Base-by-base conservation (phyloP, 2,329 filamentous ascomycete species). In the Coniella lustricola region DNA sequence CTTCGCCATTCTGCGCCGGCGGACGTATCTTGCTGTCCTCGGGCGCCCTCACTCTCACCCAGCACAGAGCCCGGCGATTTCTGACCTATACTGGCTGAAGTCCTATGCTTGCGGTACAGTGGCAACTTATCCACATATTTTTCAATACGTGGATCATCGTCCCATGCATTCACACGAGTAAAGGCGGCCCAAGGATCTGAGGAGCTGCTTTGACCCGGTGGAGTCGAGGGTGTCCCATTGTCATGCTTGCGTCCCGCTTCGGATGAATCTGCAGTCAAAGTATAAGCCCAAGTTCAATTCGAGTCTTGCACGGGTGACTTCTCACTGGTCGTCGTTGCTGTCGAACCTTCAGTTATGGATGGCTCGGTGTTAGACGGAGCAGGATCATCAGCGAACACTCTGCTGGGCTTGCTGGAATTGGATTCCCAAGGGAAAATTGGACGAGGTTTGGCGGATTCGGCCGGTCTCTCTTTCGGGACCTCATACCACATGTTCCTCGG, bases 361-460 rank as follows among this genome's bases (percentile, higher is more conserved):
- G 56, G 60, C 51, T 60, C 59, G 43, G 63, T 60, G 17, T 66
- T 57, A 33, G 48, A 10, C 31, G 37, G 45, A 21, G 32, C 18
- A 32, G 34, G 22, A 50, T 82, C 78, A 51, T 82, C 79, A 40
- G 72, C 68, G 59, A 90, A 93, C 12, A 82, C 74, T 56, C 87
- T 79, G 12, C 78, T 71, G 4, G 81, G 69, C 58, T 73, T 79
- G 12, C 84, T 75, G 53, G 78, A 79, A 50, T 82, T 71, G 36
- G 67, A 68, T 65, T 98, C 93, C 93, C 93, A 98, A 0, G 93
- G 93, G 64, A 98, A 98, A 42, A 97, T 83, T 3, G 82, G 76
- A 41, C 77, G 75, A 13, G 82, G 77, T 52, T 71, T 77, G 55
- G 82, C 72, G 37, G 75, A 57, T n/a, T 61, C 59, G 41, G 79